Conservation (phyloP, 257 asterid species). For the Ilex aquifolium region DNA sequence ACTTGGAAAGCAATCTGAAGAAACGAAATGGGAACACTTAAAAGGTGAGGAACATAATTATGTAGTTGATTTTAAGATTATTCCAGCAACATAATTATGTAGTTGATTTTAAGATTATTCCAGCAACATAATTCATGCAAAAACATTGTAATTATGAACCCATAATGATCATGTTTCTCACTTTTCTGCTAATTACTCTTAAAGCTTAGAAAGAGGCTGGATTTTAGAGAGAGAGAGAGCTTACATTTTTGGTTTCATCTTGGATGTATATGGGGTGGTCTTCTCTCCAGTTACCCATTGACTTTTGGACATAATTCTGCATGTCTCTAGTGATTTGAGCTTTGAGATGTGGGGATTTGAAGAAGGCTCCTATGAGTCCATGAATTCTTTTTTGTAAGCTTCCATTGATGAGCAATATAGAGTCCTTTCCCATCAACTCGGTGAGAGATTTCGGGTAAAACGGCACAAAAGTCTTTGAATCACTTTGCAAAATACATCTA, state of each 20-base stretch:
- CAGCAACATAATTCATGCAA: constrained; percentile 36
- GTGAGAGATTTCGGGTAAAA: constrained; percentile 82
- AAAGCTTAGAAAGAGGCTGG: too few relatives aligned
- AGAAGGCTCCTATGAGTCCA: constrained; percentile 73
- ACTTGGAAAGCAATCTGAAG: constrained; percentile 81
- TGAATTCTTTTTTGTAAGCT: constrained; percentile 72
- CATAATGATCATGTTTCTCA: constrained; percentile 26
- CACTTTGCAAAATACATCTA: constrained; percentile 69
- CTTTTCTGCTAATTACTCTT: neutral
- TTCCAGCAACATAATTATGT: constrained; percentile 34
- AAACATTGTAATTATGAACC: constrained; percentile 20
- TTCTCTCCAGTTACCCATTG: constrained; percentile 65
- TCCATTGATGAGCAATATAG: constrained; percentile 71
- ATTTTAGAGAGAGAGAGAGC: neutral
- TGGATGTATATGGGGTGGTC: constrained; percentile 61
- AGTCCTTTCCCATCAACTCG: constrained; percentile 79
- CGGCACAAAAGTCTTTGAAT: constrained; percentile 68
- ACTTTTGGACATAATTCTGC: constrained; percentile 51
- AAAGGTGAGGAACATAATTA: constrained; percentile 35
- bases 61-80: constrained; percentile 8
- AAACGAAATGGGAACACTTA: neutral
- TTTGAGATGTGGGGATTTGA: constrained; percentile 58
- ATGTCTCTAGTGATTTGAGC: constrained; percentile 64
- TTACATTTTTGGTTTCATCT: constrained; percentile 67
- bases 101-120: constrained; percentile 17